Conservation (phyloP, 2,329 filamentous ascomycete species). For the Xylariales sp. region DNA sequence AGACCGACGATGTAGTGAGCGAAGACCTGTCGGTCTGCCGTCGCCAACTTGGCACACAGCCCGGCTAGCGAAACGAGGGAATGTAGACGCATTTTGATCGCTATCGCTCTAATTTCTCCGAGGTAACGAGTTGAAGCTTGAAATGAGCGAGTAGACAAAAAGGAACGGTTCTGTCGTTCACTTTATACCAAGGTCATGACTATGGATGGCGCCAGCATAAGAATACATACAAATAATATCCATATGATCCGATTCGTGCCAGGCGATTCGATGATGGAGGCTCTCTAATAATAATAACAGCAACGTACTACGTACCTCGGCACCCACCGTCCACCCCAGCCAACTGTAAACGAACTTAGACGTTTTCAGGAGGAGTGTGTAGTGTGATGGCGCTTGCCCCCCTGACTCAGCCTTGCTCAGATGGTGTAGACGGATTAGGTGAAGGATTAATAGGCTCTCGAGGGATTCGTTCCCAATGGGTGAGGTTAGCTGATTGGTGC, state of each 20-base stretch:
- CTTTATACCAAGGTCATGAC: conserved; percentile 6
- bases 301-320: too few relatives aligned
- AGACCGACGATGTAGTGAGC: conserved; percentile 49
- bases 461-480: not conserved
- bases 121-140: not conserved
- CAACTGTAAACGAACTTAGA: not conserved
- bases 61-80: conserved; percentile 31
- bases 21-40: conserved; percentile 41
- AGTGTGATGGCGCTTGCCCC: conserved; percentile 9
- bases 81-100: conserved; percentile 40
- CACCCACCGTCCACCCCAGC: not conserved
- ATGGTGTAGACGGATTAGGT: not conserved
- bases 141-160: not conserved
- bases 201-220: conserved; percentile 25
- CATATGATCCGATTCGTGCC: conserved; percentile 2
- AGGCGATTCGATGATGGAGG: not conserved
- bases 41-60: conserved; percentile 35
- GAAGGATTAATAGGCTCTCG: conserved; percentile 9
- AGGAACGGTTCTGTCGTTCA: conserved; percentile 1
- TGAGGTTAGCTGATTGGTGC: conserved; percentile 7
- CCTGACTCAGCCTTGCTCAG: conserved; percentile 19
- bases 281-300: conserved; percentile 17
- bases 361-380: conserved; percentile 11
- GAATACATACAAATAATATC: conserved; percentile 7
- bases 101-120: not conserved